Evolutionary conservation across 2,329 filamentous ascomycete species (phyloP).

Genomic region (Domatiomyces globalis): DNA sequence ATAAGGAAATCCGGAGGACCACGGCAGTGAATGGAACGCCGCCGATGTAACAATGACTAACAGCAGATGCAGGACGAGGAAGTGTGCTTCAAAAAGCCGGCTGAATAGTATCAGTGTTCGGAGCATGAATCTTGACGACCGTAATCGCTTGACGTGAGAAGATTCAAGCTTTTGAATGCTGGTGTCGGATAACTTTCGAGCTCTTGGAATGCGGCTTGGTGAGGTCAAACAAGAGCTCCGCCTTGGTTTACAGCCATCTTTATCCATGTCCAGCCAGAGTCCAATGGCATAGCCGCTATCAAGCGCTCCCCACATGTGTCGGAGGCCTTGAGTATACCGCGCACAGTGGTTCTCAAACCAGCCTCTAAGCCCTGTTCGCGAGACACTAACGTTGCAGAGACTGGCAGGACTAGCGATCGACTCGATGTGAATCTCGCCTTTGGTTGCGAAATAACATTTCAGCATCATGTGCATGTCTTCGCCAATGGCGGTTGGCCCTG

Average conservation of each 20-base stretch:
- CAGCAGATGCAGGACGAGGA: slow-evolving; percentile 53
- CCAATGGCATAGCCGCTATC: slow-evolving; percentile 53
- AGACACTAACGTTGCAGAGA: slow-evolving; percentile 56
- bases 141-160: background rate
- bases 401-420: slow-evolving; percentile 56
- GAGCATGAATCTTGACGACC: slow-evolving; percentile 30
- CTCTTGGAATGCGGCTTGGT: background rate
- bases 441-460: slow-evolving; percentile 62
- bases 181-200: background rate
- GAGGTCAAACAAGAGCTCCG: background rate
- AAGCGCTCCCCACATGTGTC: slow-evolving; percentile 63
- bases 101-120: slow-evolving; percentile 46
- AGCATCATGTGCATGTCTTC: slow-evolving; percentile 67
- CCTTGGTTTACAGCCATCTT: background rate
- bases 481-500: slow-evolving; percentile 55
- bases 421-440: slow-evolving; percentile 51
- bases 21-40: slow-evolving; percentile 42
- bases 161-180: background rate
- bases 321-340: slow-evolving; percentile 56
- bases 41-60: slow-evolving; percentile 50
- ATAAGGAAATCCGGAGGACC: slow-evolving; percentile 34
- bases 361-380: slow-evolving; percentile 40
- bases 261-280: slow-evolving; percentile 18
- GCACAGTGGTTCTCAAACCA: slow-evolving; percentile 46
- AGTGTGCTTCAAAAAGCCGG: slow-evolving; percentile 61